A percentile compares a stretch with the other conserved stretches of the same genome.
Conservation (phyloP, 371 early-diverging fungal species). For the Mortierella sp. region DNA sequence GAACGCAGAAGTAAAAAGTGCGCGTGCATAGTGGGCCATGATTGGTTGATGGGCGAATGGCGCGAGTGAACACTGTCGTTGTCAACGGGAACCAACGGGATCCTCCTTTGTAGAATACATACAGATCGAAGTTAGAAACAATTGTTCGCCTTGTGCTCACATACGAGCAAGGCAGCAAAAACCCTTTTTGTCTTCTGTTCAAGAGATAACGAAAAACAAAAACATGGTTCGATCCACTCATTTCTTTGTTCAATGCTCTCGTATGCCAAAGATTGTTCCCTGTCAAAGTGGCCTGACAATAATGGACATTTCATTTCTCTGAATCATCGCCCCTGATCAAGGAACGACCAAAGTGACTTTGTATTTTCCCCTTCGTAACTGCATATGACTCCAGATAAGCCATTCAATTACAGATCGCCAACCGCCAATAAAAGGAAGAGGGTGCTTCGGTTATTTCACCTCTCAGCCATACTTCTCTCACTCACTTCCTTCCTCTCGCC, state of each 20-base stretch:
- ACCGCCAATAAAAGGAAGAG: background rate
- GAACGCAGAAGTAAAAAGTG: background rate
- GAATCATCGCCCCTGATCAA: background rate
- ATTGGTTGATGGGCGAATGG: slow-evolving; percentile 34
- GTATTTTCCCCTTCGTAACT: background rate
- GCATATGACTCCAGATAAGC: background rate
- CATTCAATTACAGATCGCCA: background rate
- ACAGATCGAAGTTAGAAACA: slow-evolving; percentile 3
- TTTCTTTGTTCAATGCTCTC: background rate
- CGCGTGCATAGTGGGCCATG: slow-evolving; percentile 26
- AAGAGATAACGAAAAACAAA: slow-evolving; percentile 1
- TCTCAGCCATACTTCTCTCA: background rate
- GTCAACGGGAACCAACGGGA: background rate
- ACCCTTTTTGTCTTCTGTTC: background rate
- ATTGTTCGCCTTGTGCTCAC: background rate
- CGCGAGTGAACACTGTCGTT: slow-evolving; percentile 21
- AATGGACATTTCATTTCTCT: background rate
- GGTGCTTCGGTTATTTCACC: background rate
- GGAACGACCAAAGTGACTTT: background rate
- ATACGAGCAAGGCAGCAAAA: background rate
- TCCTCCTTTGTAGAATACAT: background rate
- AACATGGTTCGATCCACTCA: background rate
- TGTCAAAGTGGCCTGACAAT: slow-evolving; percentile 4
- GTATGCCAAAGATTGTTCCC: background rate
- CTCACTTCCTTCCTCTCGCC: background rate